Evolutionary conservation across 1,284 basidiomycete genomes (phyloP).

Genomic region (Ceratorhiza oryzae-sativae): DNA sequence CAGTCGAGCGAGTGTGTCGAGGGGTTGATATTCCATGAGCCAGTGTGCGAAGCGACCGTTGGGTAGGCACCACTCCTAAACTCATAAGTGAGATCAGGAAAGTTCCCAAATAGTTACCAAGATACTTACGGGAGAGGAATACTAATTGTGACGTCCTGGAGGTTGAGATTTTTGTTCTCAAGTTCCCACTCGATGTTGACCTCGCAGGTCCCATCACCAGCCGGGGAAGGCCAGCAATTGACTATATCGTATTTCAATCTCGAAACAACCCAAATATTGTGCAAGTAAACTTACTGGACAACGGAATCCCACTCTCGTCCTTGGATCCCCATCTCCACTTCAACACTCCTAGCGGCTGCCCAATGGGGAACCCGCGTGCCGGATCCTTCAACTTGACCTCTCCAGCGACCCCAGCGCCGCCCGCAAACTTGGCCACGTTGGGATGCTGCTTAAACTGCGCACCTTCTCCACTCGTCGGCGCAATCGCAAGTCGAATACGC

Average conservation of each 20-base stretch:
- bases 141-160: conserved; percentile 87
- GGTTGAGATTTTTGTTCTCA: conserved; percentile 78
- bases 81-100: conserved; percentile 18
- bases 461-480: conserved; percentile 61
- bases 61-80: conserved; percentile 79
- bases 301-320: conserved; percentile 89
- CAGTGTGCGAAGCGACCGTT: conserved; percentile 75
- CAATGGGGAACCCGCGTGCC: conserved; percentile 84
- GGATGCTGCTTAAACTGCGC: conserved; percentile 98
- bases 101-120: conserved; percentile 18
- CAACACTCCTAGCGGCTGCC: conserved; percentile 74
- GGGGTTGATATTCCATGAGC: conserved; percentile 83
- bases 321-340: conserved; percentile 93
- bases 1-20: conserved; percentile 83
- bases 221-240: conserved; percentile 95
- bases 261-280: not conserved
- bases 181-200: conserved; percentile 98
- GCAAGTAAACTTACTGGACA: conserved; percentile 73
- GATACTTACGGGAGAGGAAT: conserved; percentile 87
- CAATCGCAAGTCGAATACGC: conserved; percentile 77
- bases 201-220: conserved; percentile 88
- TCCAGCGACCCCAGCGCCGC: conserved; percentile 59
- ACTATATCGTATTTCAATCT: conserved; percentile 57
- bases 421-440: conserved; percentile 85
- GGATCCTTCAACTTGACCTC: conserved; percentile 87